Evolutionary conservation across 306 rosid genomes (phyloP), one percentile per base, ranked within the genome.

Genomic region (Argentina anserina): DNA sequence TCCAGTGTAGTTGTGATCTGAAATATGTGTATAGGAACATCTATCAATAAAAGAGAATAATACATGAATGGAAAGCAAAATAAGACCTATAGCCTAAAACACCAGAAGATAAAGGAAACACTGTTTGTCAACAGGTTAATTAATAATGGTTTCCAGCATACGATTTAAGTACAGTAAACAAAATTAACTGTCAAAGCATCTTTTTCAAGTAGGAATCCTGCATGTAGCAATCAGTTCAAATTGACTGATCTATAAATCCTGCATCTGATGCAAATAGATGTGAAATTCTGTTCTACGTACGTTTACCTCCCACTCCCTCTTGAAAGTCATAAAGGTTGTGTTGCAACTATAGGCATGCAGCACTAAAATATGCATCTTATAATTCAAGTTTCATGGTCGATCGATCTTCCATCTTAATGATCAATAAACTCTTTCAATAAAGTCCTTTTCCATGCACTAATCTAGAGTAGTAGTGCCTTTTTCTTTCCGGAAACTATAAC

Each of bases 1-100:
- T 92, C 97, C 61, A 92, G 90, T 75, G 85, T 81, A 74, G 84
- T 83, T 23, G 97, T 92, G 69, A 92, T 89, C 96, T 92, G 91
- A 76, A 78, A 78, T 53, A 64, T 52, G 59, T 40, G 50, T 53
- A 64, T 52, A 64, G 34, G 50, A 75, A 53, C 6, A 55, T 72
- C 43, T 36, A 58, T 60, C 72, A 78, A 41, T 6, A 28, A 36
- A 20, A 8, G 25, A 58, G 17, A 67, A 31, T 20, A 21, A 31
- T 45, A n/a, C 41, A 60, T 15, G 34, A 39, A 60, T 37, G 47
- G 58, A 52, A 37, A 13, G 47, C 34, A 75, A 26, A 15, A 58
- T 45, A 74, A 34, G 3, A 45, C 20, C 64, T 23, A 9, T 62
- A 61, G 72, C 37, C 21, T 33, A 37, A 12, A 62, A 26, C 23